Conservation (phyloP, 1,139 yeast species). For the Taiozyma sp. region DNA sequence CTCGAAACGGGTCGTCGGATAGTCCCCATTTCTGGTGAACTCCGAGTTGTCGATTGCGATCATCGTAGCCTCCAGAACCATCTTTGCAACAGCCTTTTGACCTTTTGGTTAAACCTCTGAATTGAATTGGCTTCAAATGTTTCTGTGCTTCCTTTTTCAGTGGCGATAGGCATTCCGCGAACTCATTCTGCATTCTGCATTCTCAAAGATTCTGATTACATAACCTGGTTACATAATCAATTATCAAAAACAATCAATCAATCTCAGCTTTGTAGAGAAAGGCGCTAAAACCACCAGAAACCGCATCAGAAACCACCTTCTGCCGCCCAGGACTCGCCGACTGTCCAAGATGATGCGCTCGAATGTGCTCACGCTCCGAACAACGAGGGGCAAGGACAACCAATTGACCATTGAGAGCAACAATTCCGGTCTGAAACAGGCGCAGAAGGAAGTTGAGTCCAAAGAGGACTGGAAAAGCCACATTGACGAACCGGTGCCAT, state of each 20-base stretch:
- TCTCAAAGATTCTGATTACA: too few species aligned
- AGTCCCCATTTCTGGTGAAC: slow-evolving; percentile 94
- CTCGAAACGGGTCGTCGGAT: slow-evolving; percentile 80
- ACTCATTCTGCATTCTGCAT: neutral
- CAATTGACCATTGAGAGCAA: slow-evolving; percentile 21
- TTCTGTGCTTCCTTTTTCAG: neutral
- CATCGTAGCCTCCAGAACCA: slow-evolving; percentile 97
- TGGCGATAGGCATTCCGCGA: slow-evolving; percentile 1
- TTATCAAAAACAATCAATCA: neutral
- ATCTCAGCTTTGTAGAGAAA: neutral
- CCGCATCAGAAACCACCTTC: neutral
- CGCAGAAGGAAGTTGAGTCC: neutral
- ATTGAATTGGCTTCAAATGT: neutral
- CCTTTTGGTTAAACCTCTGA: too few species aligned
- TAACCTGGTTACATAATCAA: neutral
- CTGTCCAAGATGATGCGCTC: slow-evolving; percentile 17
- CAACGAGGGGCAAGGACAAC: slow-evolving; percentile 17
- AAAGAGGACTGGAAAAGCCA: slow-evolving; percentile 1
- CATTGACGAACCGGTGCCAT: slow-evolving; percentile 20
- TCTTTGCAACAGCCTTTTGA: slow-evolving; percentile 25
- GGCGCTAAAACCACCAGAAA: neutral
- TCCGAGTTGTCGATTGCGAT: slow-evolving; percentile 94
- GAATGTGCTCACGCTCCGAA: slow-evolving; percentile 23
- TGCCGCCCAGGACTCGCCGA: neutral
- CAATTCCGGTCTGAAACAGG: neutral